Evolutionary conservation across 768 basidiomycete genomes (phyloP).

Genomic region (Lactarius sanguifluus): DNA sequence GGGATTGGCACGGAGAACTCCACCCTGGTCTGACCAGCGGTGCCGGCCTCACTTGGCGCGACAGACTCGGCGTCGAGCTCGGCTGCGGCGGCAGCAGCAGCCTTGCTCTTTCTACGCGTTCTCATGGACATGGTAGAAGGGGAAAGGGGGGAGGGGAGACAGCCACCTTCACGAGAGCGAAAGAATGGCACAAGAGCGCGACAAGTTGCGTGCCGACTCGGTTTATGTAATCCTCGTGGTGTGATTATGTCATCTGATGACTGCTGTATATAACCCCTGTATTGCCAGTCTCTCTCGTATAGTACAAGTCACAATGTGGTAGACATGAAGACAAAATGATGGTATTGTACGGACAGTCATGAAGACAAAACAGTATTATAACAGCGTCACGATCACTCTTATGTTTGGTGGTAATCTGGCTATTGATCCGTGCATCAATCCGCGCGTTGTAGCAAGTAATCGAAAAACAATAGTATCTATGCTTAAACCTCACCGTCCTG

Average conservation of each 20-base stretch:
- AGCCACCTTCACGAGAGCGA: not conserved
- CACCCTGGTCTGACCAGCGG: constrained; percentile 40
- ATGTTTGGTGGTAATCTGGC: no score
- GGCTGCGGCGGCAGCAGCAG: constrained; percentile 33
- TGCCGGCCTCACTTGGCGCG: constrained; percentile 35
- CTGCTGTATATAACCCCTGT: no score
- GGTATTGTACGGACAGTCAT: no score
- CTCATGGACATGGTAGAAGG: constrained; percentile 44
- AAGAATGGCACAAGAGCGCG: not conserved
- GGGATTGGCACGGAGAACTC: constrained; percentile 51
- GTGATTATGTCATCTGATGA: not conserved
- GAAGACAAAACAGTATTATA: no score
- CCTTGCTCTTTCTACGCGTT: constrained; percentile 66
- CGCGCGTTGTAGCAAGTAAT: no score
- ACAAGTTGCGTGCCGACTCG: not conserved
- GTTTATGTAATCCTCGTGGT: not conserved
- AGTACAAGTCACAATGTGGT: no score
- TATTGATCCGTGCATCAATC: no score
- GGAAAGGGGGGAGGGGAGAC: constrained; percentile 6
- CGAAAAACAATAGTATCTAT: no score
- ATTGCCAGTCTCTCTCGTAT: no score
- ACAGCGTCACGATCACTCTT: no score
- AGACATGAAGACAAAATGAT: no score
- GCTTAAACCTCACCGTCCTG: no score
- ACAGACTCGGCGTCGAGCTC: constrained; percentile 34